phyloP scores from a whole-genome alignment of 805 yeast species.

The Saturnispora sanitii region DNA sequence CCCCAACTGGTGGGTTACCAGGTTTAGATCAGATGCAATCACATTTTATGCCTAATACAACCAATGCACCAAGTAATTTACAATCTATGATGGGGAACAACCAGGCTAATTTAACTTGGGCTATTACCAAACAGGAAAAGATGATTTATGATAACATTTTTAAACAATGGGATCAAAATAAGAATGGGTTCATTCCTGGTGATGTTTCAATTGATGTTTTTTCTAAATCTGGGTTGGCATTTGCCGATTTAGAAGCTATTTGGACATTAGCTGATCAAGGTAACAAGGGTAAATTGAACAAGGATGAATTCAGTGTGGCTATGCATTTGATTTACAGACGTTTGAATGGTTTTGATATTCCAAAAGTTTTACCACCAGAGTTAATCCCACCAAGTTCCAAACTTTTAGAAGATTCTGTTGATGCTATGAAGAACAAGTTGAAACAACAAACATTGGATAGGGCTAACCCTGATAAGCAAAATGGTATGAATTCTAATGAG shows the following conservation, averaged over 20 bases:
- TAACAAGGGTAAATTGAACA: constrained; percentile 73
- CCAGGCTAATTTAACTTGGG: constrained; percentile 58
- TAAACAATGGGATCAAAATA: constrained; percentile 69
- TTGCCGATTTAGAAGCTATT: constrained; percentile 78
- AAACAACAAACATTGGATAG: constrained; percentile 28
- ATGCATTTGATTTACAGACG: constrained; percentile 94
- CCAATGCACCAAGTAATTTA: constrained; percentile 21
- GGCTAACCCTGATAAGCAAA: constrained; percentile 9
- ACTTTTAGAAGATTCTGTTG: constrained; percentile 60
- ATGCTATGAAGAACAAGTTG: constrained; percentile 59
- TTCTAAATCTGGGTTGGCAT: constrained; percentile 80
- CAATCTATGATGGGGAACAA: constrained; percentile 21
- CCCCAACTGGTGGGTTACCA: constrained; percentile 62
- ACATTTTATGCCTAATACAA: constrained; percentile 52
- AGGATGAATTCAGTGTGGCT: constrained; percentile 90
- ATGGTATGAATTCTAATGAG: background rate
- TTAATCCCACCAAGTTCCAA: constrained; percentile 79
- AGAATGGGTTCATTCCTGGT: constrained; percentile 66
- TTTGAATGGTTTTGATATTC: constrained; percentile 81
- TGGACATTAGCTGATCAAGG: constrained; percentile 85
- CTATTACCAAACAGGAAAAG: constrained; percentile 83
- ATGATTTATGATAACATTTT: constrained; percentile 79
- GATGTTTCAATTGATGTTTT: constrained; percentile 76
- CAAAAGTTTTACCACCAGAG: constrained; percentile 75
- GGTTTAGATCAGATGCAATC: constrained; percentile 58